These are phyloP conservation scores for Coemansia sp. DNA, from an alignment of 192 early-diverging fungal species.

Conservation along the genomic window DNA sequence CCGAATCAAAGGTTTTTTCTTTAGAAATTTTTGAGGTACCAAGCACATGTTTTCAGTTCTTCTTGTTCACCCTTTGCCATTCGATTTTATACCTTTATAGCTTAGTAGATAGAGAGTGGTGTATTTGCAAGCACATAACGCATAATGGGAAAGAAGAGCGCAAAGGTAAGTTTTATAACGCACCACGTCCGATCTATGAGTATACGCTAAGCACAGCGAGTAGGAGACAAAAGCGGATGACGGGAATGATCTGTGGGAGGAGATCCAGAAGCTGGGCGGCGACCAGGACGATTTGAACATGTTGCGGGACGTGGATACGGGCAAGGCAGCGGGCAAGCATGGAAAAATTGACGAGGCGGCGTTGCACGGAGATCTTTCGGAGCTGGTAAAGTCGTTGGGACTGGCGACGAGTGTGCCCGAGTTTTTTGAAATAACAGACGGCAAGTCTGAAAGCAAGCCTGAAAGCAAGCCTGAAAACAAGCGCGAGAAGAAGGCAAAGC, in stretches of 20 bases:
- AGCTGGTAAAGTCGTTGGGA: conserved; percentile 45
- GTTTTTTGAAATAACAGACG: conserved; percentile 26
- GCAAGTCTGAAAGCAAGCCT: conserved; percentile 16
- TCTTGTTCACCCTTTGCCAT: conserved; percentile 1
- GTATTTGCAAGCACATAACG: not conserved
- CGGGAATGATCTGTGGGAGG: conserved; percentile 48
- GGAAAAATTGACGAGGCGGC: conserved; percentile 15
- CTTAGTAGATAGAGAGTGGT: not conserved
- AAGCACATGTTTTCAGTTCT: not conserved
- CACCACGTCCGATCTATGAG: not conserved
- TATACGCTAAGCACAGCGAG: not conserved
- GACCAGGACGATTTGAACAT: conserved; percentile 58
- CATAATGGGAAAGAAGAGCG: conserved; percentile 20
- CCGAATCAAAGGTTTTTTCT: conserved; percentile 3
- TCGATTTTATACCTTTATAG: not conserved
- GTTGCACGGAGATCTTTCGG: conserved; percentile 35
- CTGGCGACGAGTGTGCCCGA: conserved; percentile 28
- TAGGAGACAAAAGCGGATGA: conserved; percentile 8
- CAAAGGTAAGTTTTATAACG: not conserved
- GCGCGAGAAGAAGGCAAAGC: conserved; percentile 2
- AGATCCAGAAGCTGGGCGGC: conserved; percentile 69
- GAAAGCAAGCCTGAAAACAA: conserved; percentile 7
- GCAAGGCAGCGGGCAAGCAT: conserved; percentile 22
- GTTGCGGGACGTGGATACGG: conserved; percentile 58
- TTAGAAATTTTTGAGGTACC: not conserved